Conservation (phyloP, 2,329 filamentous ascomycete species). For the Calonectria honghensis region DNA sequence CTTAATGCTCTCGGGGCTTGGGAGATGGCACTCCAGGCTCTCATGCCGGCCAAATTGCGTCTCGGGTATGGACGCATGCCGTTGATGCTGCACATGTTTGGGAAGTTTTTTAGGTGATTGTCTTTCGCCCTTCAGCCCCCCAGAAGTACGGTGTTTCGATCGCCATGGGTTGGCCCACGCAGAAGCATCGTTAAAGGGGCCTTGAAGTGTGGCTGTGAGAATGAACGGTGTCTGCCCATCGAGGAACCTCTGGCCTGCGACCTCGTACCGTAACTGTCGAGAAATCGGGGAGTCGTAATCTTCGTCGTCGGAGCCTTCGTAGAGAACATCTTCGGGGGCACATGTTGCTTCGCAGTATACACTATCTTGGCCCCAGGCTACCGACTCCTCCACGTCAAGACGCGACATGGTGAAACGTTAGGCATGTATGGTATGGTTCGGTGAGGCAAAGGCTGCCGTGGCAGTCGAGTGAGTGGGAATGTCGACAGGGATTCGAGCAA, state of each 20-base stretch:
- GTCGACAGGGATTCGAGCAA: not conserved
- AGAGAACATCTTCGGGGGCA: conserved; percentile 69
- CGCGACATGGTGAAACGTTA: conserved; percentile 42
- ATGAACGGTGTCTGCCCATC: conserved; percentile 74
- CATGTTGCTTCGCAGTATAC: conserved; percentile 69
- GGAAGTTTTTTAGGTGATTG: conserved; percentile 47
- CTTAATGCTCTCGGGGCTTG: conserved; percentile 64
- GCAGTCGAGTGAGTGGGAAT: conserved; percentile 24
- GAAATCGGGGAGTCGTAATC: conserved; percentile 67
- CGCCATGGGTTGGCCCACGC: conserved; percentile 61
- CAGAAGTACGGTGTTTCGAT: conserved; percentile 53
- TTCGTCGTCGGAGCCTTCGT: conserved; percentile 75
- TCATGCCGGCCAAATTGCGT: conserved; percentile 41
- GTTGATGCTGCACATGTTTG: conserved; percentile 40
- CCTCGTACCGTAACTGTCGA: conserved; percentile 74
- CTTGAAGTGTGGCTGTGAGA: conserved; percentile 75
- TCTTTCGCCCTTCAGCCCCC: conserved; percentile 32
- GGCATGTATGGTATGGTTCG: conserved; percentile 42
- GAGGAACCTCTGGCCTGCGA: conserved; percentile 75
- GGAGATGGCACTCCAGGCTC: conserved; percentile 63
- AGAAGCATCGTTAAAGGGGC: conserved; percentile 72
- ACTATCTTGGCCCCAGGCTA: conserved; percentile 56
- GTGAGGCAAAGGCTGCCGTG: conserved; percentile 6
- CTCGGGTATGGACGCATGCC: conserved; percentile 46
- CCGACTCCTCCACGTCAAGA: conserved; percentile 37